These are phyloP conservation scores for Endocladia muricata DNA, from an alignment of 31 red algal species.

Conservation along the genomic window DNA sequence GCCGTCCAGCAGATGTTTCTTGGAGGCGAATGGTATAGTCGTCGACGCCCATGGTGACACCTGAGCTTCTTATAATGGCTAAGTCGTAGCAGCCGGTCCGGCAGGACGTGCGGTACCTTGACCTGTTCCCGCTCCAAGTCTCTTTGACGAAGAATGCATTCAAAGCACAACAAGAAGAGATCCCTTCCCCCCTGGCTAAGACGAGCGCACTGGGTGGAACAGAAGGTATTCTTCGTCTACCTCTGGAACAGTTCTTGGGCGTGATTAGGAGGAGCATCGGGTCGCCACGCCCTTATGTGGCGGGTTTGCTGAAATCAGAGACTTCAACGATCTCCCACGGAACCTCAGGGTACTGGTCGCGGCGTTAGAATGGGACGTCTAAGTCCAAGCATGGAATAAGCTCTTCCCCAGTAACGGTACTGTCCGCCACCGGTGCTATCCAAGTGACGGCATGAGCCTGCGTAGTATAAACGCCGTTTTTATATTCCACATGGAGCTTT, in stretches of 20 bases:
- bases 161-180: neutral
- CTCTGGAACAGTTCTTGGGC: neutral
- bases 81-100: neutral
- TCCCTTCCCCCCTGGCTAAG: neutral
- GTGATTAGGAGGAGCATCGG: neutral
- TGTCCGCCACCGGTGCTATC: neutral
- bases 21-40: neutral
- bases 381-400: slow-evolving; percentile 13
- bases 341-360: neutral
- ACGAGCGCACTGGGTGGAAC: neutral
- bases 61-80: neutral
- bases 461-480: neutral
- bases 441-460: slow-evolving; percentile 15
- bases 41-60: neutral
- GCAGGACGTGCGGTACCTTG: neutral
- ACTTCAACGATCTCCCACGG: neutral
- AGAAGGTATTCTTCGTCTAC: neutral
- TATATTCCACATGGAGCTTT: slow-evolving; percentile 6
- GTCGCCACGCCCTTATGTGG: neutral
- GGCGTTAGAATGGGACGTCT: neutral
- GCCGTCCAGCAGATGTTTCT: neutral
- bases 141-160: neutral
- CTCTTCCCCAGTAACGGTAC: neutral
- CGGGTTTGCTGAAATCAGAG: too few species aligned
- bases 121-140: neutral